phyloP scores from a whole-genome alignment of 75 land plant species.

The Sequoiadendron giganteum region DNA sequence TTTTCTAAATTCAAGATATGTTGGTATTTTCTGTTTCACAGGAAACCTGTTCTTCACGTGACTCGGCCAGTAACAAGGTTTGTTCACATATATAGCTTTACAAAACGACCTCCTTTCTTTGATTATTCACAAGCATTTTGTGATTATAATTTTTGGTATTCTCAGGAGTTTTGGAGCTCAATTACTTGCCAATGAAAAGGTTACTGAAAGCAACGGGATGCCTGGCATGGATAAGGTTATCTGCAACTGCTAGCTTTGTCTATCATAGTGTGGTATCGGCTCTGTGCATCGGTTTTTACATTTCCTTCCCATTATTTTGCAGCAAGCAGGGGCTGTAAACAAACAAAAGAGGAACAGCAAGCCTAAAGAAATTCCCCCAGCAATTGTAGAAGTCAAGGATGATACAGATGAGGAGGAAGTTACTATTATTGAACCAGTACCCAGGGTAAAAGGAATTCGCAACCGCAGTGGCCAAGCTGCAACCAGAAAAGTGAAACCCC shows the following conservation, averaged over 20 bases:
- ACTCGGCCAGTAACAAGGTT: constrained; percentile 61
- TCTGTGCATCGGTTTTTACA: not conserved
- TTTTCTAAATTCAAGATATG: not conserved
- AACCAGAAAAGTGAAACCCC: not conserved
- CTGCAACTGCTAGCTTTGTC: not conserved
- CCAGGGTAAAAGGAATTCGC: not conserved
- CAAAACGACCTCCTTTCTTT: not conserved
- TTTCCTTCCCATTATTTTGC: not conserved
- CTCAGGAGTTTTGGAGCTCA: constrained; percentile 64
- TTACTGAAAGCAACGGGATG: constrained; percentile 16
- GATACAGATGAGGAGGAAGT: constrained; percentile 3
- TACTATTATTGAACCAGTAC: not conserved
- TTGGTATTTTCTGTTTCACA: not conserved
- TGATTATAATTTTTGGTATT: not conserved
- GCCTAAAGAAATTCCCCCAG: not conserved
- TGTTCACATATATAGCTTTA: not conserved
- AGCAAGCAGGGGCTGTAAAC: constrained; percentile 7
- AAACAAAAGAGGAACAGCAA: not conserved
- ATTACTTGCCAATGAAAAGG: constrained; percentile 50
- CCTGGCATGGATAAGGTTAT: not conserved
- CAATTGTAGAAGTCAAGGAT: not conserved
- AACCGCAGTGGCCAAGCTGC: not conserved
- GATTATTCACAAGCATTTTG: not conserved
- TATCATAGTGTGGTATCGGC: not conserved
- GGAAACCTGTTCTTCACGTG: constrained; percentile 23